A percentile compares a stretch with the other conserved stretches of the same genome.
Evolutionary conservation across 345 rosid species (phyloP).

Genomic region (Gossypium turneri): DNA sequence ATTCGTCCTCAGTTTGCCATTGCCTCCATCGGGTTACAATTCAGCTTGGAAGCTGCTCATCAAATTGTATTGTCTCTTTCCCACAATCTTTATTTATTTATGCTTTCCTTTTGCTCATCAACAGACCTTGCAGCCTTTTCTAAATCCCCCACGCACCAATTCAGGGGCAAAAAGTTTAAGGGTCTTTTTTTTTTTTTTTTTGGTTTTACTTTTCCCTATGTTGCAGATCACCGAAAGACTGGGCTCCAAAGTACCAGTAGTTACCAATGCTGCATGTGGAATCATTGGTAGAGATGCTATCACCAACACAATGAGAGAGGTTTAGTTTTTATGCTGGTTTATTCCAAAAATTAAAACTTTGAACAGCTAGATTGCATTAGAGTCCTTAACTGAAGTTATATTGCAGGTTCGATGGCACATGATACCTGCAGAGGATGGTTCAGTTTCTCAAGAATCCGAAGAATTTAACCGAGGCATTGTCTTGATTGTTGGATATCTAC

Average conservation of each 20-base stretch:
- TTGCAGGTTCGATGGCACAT: constrained; percentile 12
- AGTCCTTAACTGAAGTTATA: neutral
- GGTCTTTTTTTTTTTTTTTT: no score
- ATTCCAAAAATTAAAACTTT: neutral
- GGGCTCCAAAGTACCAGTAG: constrained; percentile 35
- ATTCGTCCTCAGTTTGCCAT: constrained; percentile 62
- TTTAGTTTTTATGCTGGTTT: constrained; percentile 7
- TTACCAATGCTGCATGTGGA: constrained; percentile 40
- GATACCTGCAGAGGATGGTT: neutral
- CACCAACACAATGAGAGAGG: constrained; percentile 56
- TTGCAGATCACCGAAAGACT: constrained; percentile 33
- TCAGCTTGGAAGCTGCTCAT: constrained; percentile 18
- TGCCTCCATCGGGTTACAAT: constrained; percentile 29
- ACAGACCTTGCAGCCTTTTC: no score
- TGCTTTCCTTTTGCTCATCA: neutral
- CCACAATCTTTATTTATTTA: neutral
- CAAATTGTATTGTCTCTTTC: constrained; percentile 22
- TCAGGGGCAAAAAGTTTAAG: no score
- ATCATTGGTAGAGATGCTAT: constrained; percentile 47
- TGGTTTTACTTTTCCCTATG: neutral
- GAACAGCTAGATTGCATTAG: neutral
- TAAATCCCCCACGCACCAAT: no score
- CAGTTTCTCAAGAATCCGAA: neutral
- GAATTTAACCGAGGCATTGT: constrained; percentile 30
- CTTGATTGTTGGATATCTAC: constrained; percentile 42